phyloP scores from a whole-genome alignment of 2,329 filamentous ascomycete species.

The Colletotrichum scovillei region DNA sequence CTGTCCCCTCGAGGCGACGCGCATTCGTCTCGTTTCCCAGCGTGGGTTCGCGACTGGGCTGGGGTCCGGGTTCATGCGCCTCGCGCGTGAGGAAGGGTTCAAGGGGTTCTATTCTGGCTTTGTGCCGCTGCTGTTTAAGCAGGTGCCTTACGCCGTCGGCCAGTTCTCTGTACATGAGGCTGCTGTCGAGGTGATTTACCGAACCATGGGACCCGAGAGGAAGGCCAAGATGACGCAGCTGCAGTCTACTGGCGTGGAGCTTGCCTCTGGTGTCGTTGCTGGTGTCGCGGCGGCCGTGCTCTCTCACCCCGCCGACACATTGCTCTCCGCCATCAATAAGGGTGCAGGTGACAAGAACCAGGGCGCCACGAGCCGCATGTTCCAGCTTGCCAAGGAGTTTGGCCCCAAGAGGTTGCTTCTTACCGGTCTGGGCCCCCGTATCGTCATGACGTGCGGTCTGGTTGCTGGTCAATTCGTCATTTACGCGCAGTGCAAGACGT shows the following conservation, averaged over 20 bases:
- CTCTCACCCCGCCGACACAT: conserved; percentile 85
- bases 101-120: conserved; percentile 93
- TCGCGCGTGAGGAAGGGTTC: conserved; percentile 80
- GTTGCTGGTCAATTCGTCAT: conserved; percentile 67
- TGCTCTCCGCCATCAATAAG: conserved; percentile 67
- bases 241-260: conserved; percentile 84
- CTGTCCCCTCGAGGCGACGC: conserved; percentile 90
- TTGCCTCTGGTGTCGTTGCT: conserved; percentile 86
- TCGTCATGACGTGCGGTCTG: conserved; percentile 65
- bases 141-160: conserved; percentile 92
- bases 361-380: conserved; percentile 61
- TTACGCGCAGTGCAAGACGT: conserved; percentile 64
- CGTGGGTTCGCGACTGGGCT: conserved; percentile 81
- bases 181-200: conserved; percentile 81
- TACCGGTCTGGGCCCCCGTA: conserved; percentile 60
- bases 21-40: conserved; percentile 82
- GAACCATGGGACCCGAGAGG: conserved; percentile 69
- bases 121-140: conserved; percentile 86
- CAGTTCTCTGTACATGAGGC: conserved; percentile 97
- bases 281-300: conserved; percentile 90
- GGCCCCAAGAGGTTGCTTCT: conserved; percentile 60
- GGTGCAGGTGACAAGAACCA: conserved; percentile 61
- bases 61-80: conserved; percentile 77
- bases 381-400: conserved; percentile 62
- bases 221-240: conserved; percentile 77